These are phyloP conservation scores for Furculomyces boomerangus DNA, from an alignment of 371 early-diverging fungal species.

Conservation along the genomic window DNA sequence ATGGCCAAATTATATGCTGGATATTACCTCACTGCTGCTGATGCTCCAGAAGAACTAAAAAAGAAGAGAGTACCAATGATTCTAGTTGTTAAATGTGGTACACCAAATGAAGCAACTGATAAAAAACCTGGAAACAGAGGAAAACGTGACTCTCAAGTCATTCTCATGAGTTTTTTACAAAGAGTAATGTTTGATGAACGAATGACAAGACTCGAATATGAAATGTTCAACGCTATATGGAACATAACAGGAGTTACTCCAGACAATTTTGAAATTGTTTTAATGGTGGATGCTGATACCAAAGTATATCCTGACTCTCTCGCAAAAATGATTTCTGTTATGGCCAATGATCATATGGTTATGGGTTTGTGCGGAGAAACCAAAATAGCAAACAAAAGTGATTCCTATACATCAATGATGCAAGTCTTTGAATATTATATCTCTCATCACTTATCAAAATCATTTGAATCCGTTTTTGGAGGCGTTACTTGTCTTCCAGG, in stretches of 20 bases:
- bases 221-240: conserved; percentile 58
- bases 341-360: conserved; percentile 54
- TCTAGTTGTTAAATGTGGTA: conserved; percentile 70
- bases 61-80: conserved; percentile 53
- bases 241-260: conserved; percentile 63
- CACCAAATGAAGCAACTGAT: conserved; percentile 43
- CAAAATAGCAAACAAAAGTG: conserved; percentile 67
- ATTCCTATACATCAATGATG: conserved; percentile 74
- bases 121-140: conserved; percentile 83
- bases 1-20: conserved; percentile 89
- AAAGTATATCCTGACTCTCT: conserved; percentile 58
- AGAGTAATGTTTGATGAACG: conserved; percentile 62
- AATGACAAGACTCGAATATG: conserved; percentile 77
- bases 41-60: conserved; percentile 28
- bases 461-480: conserved; percentile 90
- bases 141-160: conserved; percentile 89
- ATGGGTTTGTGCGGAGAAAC: conserved; percentile 83
- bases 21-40: conserved; percentile 52
- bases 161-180: conserved; percentile 84
- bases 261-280: conserved; percentile 59
- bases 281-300: conserved; percentile 91
- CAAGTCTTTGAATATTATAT: conserved; percentile 97
- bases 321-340: conserved; percentile 45
- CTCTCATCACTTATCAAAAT: conserved; percentile 83
- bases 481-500: conserved; percentile 94